These are phyloP conservation scores for Apiospora rasikravindrae DNA, from an alignment of 2,329 filamentous ascomycete species.

Conservation along the genomic window DNA sequence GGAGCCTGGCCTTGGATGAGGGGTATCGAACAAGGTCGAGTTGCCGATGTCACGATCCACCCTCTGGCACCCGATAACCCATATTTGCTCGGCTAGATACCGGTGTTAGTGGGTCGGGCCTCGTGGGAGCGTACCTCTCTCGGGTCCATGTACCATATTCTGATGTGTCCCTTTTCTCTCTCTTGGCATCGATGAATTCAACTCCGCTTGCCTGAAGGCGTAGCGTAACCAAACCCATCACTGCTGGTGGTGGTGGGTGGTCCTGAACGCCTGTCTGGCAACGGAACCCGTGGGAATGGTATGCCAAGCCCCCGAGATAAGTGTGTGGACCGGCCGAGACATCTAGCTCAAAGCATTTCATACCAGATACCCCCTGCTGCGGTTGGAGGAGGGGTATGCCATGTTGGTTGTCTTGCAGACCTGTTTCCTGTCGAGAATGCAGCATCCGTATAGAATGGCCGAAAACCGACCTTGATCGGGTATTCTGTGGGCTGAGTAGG, in stretches of 20 bases:
- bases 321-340: background rate
- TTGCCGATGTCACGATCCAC: conserved; percentile 16
- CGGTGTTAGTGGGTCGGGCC: background rate
- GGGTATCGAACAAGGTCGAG: background rate
- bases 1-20: background rate
- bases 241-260: background rate
- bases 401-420: background rate
- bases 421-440: background rate
- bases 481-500: background rate
- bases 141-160: background rate
- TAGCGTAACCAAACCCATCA: background rate
- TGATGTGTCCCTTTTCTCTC: background rate
- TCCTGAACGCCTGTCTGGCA: background rate
- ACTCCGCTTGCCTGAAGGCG: background rate
- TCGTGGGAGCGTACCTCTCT: background rate
- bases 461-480: background rate
- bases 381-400: background rate
- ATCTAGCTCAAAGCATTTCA: background rate
- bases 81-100: conserved; percentile 15
- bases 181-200: background rate
- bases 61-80: background rate
- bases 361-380: background rate
- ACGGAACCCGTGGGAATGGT: background rate
- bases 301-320: background rate
- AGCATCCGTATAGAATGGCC: background rate